These are phyloP conservation scores for Waltergamsia citrina DNA, from an alignment of 2,329 filamentous ascomycete genomes.

Conservation along the genomic window DNA sequence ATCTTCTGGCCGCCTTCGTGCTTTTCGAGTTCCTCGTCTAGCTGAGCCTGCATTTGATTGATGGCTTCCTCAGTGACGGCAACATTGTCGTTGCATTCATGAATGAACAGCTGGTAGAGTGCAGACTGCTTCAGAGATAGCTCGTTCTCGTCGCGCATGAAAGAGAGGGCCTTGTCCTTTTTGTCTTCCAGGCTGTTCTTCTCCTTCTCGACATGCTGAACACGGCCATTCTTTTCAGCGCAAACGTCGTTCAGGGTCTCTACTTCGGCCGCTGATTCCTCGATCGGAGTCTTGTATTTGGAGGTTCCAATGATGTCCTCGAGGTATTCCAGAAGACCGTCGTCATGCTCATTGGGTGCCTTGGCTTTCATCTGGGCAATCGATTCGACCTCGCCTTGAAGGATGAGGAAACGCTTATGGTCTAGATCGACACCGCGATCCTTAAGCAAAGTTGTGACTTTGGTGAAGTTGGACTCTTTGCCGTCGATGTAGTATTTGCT, in stretches of 20 bases:
- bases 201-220: slow-evolving; percentile 97
- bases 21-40: slow-evolving; percentile 82
- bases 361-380: slow-evolving; percentile 99
- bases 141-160: slow-evolving; percentile 88
- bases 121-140: slow-evolving; percentile 81
- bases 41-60: slow-evolving; percentile 76
- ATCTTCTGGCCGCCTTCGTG: slow-evolving; percentile 82
- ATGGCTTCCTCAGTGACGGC: slow-evolving; percentile 84
- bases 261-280: slow-evolving; percentile 83
- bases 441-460: slow-evolving; percentile 77
- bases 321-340: slow-evolving; percentile 90
- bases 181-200: slow-evolving; percentile 89
- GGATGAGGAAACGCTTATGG: slow-evolving; percentile 94
- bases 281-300: slow-evolving; percentile 95
- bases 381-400: slow-evolving; percentile 96
- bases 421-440: slow-evolving; percentile 90
- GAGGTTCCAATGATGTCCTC: slow-evolving; percentile 99
- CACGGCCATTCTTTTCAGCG: slow-evolving; percentile 86
- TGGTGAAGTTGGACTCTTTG: slow-evolving; percentile 83
- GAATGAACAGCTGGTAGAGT: slow-evolving; percentile 84
- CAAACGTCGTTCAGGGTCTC: slow-evolving; percentile 92
- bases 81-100: slow-evolving; percentile 83
- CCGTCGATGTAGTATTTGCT: slow-evolving; percentile 98
- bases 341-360: slow-evolving; percentile 88
- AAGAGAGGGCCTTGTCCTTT: slow-evolving; percentile 88